Conservation (phyloP, 2,329 filamentous ascomycete genomes). For the Xylogone sp. region DNA sequence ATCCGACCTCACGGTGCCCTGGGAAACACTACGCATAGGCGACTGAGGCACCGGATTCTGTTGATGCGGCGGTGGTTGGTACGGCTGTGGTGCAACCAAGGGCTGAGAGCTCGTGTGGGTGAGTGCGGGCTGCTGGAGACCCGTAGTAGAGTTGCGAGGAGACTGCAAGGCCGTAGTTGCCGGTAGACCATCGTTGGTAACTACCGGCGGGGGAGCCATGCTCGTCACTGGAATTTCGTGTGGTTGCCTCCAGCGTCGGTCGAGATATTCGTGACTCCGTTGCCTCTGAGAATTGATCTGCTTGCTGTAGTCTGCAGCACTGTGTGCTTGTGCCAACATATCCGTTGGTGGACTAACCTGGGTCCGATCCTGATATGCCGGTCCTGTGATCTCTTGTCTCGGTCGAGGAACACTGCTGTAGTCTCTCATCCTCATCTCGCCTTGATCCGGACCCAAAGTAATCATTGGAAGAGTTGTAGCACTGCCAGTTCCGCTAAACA, state of each 20-base stretch:
- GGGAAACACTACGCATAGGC: slow-evolving; percentile 66
- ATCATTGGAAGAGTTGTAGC: slow-evolving; percentile 79
- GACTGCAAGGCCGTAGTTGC: slow-evolving; percentile 54
- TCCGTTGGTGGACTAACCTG: slow-evolving; percentile 73
- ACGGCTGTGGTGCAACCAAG: slow-evolving; percentile 50
- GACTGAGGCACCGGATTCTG: slow-evolving; percentile 71
- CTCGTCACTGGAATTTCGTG: slow-evolving; percentile 69
- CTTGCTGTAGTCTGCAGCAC: slow-evolving; percentile 89
- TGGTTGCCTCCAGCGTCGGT: slow-evolving; percentile 76
- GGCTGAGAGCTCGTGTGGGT: slow-evolving; percentile 37
- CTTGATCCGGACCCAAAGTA: slow-evolving; percentile 73
- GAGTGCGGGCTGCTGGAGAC: slow-evolving; percentile 49
- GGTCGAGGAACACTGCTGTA: slow-evolving; percentile 81
- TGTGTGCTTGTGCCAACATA: slow-evolving; percentile 79
- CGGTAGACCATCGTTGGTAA: slow-evolving; percentile 40
- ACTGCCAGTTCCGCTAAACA: slow-evolving; percentile 63
- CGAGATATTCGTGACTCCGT: slow-evolving; percentile 74
- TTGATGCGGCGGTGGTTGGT: slow-evolving; percentile 68
- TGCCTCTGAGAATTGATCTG: slow-evolving; percentile 75
- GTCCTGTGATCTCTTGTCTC: slow-evolving; percentile 84
- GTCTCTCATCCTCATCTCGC: slow-evolving; percentile 73
- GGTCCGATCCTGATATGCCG: slow-evolving; percentile 82
- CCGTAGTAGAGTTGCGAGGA: slow-evolving; percentile 51
- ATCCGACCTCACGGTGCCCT: slow-evolving; percentile 49
- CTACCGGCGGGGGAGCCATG: slow-evolving; percentile 25